phyloP scores from a whole-genome alignment of 305 asterid genomes.

The Solanum aculeatissimum region DNA sequence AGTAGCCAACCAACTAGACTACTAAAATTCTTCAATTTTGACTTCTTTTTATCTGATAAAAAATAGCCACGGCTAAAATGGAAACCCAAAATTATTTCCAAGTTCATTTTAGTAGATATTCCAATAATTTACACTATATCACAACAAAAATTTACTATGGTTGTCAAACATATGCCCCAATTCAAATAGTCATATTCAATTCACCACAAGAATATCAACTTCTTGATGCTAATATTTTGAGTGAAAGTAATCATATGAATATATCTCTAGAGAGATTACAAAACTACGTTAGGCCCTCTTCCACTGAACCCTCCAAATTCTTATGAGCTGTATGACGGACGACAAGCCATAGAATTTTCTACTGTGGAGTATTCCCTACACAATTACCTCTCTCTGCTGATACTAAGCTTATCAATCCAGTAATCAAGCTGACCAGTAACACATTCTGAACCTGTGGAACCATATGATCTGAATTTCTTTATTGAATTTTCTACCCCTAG shows the following conservation, averaged over 20 bases:
- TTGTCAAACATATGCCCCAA: not conserved
- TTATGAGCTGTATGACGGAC: not conserved
- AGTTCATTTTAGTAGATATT: too few species aligned
- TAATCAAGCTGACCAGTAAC: slow-evolving; percentile 69
- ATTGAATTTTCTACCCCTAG: slow-evolving; percentile 85
- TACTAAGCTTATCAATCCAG: slow-evolving; percentile 49
- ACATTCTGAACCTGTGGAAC: slow-evolving; percentile 89
- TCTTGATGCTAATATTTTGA: not conserved
- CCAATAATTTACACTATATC: not conserved
- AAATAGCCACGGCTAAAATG: not conserved
- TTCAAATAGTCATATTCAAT: not conserved
- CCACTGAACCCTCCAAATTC: not conserved
- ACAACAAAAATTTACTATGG: not conserved
- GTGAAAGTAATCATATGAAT: not conserved
- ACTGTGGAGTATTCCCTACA: not conserved
- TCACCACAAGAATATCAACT: not conserved
- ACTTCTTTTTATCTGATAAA: not conserved
- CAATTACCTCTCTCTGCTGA: slow-evolving; percentile 11
- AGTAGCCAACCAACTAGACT: not conserved
- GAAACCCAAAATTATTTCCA: too few species aligned
- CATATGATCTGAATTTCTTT: slow-evolving; percentile 78
- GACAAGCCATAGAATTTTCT: not conserved
- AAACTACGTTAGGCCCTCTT: not conserved
- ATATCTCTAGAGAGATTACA: not conserved
- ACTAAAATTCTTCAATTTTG: not conserved